Percentiles rank a stretch among this genome's conserved stretches.
Conservation (phyloP, 805 yeast genomes). For the Lachancea lanzarotensis region DNA sequence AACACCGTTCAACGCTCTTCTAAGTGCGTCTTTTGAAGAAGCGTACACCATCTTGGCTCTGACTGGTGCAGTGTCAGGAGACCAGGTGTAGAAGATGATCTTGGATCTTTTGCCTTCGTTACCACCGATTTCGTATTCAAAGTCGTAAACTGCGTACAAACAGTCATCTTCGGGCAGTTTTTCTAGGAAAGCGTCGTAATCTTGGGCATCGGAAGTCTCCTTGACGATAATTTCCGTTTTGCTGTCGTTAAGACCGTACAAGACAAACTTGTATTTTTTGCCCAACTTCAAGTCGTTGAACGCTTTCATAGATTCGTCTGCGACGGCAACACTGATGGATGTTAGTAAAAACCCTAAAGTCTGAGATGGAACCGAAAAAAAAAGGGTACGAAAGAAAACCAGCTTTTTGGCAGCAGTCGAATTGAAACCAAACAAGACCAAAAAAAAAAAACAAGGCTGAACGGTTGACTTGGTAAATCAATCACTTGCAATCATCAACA, state of each 20-base stretch:
- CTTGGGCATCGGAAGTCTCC: conserved; percentile 64
- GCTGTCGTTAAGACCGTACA: conserved; percentile 72
- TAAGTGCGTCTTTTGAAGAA: conserved; percentile 94
- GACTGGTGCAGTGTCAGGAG: conserved; percentile 95
- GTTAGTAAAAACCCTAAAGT: background rate
- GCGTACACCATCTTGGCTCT: conserved; percentile 98
- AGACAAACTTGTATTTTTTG: conserved; percentile 76
- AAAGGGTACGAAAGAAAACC: too few species aligned
- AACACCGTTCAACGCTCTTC: conserved; percentile 95
- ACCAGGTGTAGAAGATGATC: conserved; percentile 75
- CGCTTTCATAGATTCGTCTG: conserved; percentile 86
- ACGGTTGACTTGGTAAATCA: too few species aligned
- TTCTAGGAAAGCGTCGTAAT: conserved; percentile 81
- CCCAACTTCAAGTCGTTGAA: conserved; percentile 96
- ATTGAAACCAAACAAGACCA: too few species aligned
- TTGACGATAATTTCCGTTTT: conserved; percentile 90
- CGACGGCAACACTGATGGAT: conserved; percentile 60
- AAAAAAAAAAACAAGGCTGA: too few species aligned
- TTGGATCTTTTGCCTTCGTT: conserved; percentile 93
- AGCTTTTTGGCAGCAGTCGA: background rate
- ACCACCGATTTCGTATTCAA: conserved; percentile 82
- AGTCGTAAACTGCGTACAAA: conserved; percentile 94
- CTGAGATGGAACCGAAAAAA: background rate
- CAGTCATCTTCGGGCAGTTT: conserved; percentile 93
- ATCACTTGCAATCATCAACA: too few species aligned